Evolutionary conservation across 345 rosid genomes (phyloP).

Genomic region (Toxicodendron radicans): DNA sequence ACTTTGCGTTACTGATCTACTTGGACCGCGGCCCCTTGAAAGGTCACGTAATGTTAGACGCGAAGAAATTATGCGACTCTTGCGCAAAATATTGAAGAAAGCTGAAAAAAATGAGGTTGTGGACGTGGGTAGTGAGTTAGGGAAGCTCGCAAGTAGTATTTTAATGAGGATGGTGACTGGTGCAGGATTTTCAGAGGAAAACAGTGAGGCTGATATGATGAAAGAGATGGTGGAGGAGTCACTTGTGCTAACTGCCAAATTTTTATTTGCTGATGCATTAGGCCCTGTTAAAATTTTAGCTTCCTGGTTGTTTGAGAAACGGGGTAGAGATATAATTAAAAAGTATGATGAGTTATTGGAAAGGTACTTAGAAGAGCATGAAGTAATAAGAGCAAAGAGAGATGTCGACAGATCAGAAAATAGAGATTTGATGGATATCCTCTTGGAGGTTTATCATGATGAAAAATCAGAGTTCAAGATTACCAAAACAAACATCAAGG

Average conservation of each 20-base stretch:
- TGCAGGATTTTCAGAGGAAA: too few relatives aligned
- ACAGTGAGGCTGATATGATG: too few relatives aligned
- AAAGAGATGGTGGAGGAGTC: too few relatives aligned
- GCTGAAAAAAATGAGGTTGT: too few relatives aligned
- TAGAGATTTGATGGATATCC: constrained; percentile 49
- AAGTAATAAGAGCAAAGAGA: constrained; percentile 25
- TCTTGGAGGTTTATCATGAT: constrained; percentile 38
- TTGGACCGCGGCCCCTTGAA: constrained; percentile 28
- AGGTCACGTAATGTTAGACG: neutral
- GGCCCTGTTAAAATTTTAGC: constrained; percentile 27
- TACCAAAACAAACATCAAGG: constrained; percentile 35
- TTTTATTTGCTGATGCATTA: neutral
- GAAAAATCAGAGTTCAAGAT: constrained; percentile 38
- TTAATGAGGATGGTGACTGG: too few relatives aligned
- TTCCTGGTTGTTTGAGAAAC: constrained; percentile 26
- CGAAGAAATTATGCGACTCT: too few relatives aligned
- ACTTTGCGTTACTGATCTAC: constrained; percentile 37
- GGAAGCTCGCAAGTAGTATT: too few relatives aligned
- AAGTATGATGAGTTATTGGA: constrained; percentile 34
- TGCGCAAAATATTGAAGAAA: too few relatives aligned
- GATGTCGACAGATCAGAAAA: constrained; percentile 8
- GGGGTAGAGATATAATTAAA: constrained; percentile 22
- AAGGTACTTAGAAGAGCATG: constrained; percentile 36
- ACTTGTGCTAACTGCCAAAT: too few relatives aligned
- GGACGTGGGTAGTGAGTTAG: too few relatives aligned